Base-by-base conservation (phyloP, 176 grass and related monocot species). In the Musa beccarii region DNA sequence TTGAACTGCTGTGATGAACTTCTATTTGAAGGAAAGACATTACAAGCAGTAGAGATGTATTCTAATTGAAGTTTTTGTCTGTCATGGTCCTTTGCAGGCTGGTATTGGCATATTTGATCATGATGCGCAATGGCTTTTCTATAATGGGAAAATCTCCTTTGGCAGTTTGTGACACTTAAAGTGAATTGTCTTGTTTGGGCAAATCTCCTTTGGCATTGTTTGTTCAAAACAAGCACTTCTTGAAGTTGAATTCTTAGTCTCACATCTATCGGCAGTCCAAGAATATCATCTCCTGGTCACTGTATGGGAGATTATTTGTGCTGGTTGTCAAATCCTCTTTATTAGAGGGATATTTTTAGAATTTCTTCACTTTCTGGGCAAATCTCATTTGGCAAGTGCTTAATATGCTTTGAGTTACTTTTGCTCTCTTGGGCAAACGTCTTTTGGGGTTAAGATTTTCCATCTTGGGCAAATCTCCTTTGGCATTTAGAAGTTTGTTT, bases 391-490 rank as follows among this genome's bases (percentile, higher is more conserved):
- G 63, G 9, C 23, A 66, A 72, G 19, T 3, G 12, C 56, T 68
- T 43, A 43, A 15, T 51, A 9, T 21, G 74, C 83, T 87, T 82
- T 84, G 82, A 61, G 16, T 11, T 43, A 29, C 13, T 43, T 29
- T 43, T 43, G 3, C 65, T 68, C 26, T 15, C 12, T 34, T 68
- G 24, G 25, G 79, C 26, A 68, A 43, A 34, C 9, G 11, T 66
- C 25, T 25, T 43, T 29, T 29, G 9, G 23, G 13, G 64, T 25
- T 26, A 66, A 67, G 10, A 10, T 29, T 25, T 25, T 80, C 78
- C 86, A 79, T 88, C 79, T 53, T 81, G 66, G 85, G 82, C 89
- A 92, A 89, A 87, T 96, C 88, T 96, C 86, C 86, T 96, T 96
- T 92, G 89, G 89, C 92, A 95, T 70, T 22, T 52, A 52, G 43